phyloP scores from a whole-genome alignment of 2,329 filamentous ascomycete species.

The Atkinsonella hypoxylon region DNA sequence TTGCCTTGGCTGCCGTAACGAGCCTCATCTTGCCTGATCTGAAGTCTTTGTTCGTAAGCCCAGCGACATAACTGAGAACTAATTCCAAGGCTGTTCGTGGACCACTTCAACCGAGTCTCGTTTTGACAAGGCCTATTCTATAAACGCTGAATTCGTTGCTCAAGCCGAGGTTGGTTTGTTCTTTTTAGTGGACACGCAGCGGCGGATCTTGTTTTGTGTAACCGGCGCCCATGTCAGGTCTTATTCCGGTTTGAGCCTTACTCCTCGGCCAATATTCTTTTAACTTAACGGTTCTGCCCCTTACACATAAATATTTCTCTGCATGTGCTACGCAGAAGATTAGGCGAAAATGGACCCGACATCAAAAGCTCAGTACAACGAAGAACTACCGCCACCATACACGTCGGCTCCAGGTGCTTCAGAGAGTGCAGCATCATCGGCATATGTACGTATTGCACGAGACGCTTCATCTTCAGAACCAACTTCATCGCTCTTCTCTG shows the following conservation, averaged over 20 bases:
- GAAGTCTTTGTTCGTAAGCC: background rate
- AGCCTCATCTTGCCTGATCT: background rate
- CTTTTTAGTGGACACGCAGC: background rate
- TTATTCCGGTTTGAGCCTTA: background rate
- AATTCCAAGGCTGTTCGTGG: background rate
- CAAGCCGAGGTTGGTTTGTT: background rate
- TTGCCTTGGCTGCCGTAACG: background rate
- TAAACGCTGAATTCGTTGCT: background rate
- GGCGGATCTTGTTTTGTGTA: too few species aligned
- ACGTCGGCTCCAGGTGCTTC: background rate
- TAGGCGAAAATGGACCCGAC: background rate
- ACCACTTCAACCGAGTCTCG: background rate
- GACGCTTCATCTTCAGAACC: background rate
- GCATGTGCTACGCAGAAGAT: background rate
- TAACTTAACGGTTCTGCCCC: background rate
- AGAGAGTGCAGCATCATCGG: background rate
- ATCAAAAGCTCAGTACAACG: background rate
- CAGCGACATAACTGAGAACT: background rate
- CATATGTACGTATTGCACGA: background rate
- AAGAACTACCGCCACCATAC: constrained; percentile 1
- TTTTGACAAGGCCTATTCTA: background rate
- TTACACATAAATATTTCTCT: background rate
- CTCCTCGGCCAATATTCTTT: background rate
- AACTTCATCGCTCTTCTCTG: constrained; percentile 18
- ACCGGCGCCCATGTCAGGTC: background rate